Conservation (phyloP, 257 asterid species). For the Hygrophila difformis region DNA sequence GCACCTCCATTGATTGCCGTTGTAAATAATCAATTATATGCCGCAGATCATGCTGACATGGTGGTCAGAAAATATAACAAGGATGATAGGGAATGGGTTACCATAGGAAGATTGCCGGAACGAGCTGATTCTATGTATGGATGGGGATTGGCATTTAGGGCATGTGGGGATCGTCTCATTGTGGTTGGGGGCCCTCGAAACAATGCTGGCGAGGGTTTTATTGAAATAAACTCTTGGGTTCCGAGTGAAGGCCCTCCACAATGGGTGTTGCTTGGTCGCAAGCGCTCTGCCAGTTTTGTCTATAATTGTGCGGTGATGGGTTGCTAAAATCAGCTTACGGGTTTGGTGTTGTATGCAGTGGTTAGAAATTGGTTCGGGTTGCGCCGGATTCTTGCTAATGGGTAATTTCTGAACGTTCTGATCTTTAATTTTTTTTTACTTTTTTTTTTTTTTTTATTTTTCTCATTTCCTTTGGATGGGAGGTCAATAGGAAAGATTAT, state of each 20-base stretch:
- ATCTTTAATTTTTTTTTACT: slow-evolving; percentile 23
- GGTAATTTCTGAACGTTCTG: slow-evolving; percentile 49
- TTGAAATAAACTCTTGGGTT: slow-evolving; percentile 73
- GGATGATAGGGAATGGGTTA: slow-evolving; percentile 33
- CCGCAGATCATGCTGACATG: slow-evolving; percentile 63
- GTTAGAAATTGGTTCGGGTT: slow-evolving; percentile 36
- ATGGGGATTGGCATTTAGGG: slow-evolving; percentile 94
- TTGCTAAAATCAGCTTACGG: slow-evolving; percentile 45
- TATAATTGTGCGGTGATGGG: slow-evolving; percentile 99
- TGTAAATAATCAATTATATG: slow-evolving; percentile 65
- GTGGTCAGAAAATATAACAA: slow-evolving; percentile 56
- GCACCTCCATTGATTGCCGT: slow-evolving; percentile 90
- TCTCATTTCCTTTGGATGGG: slow-evolving; percentile 14
- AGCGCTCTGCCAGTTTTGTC: slow-evolving; percentile 72
- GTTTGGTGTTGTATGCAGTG: slow-evolving; percentile 21
- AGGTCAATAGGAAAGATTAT: slow-evolving; percentile 40
- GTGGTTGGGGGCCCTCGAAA: slow-evolving; percentile 80
- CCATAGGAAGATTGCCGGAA: slow-evolving; percentile 62
- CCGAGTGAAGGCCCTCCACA: slow-evolving; percentile 49
- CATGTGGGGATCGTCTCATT: slow-evolving; percentile 66
- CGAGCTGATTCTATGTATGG: slow-evolving; percentile 65
- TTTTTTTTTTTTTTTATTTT: slow-evolving; percentile 18
- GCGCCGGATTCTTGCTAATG: slow-evolving; percentile 55
- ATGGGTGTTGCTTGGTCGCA: slow-evolving; percentile 82
- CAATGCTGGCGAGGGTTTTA: slow-evolving; percentile 44